Conservation (phyloP, 139 green algal genomes). For the Bryopsis sp. region DNA sequence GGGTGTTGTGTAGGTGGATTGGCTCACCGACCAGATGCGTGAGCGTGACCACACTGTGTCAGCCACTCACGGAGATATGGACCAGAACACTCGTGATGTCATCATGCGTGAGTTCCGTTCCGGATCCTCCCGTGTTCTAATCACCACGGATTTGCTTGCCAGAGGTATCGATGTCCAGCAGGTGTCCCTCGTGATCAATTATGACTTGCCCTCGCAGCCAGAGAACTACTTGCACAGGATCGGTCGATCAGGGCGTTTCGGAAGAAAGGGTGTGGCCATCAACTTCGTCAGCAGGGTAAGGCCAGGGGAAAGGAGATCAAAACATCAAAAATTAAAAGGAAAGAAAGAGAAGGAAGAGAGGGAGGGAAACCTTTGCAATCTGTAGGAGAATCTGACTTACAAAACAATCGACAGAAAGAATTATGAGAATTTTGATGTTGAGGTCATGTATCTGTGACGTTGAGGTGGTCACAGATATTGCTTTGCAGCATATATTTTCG, state of each 20-base stretch:
- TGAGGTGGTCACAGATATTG: too few relatives aligned
- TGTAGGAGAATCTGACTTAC: too few relatives aligned
- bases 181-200: constrained; percentile 99
- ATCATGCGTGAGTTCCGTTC: constrained; percentile 99
- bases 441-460: too few relatives aligned
- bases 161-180: constrained; percentile 99
- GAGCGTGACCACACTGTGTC: constrained; percentile 97
- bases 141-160: constrained; percentile 99
- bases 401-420: too few relatives aligned
- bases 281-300: constrained; percentile 89
- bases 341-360: neutral
- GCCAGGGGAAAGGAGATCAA: too few relatives aligned
- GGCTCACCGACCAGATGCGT: constrained; percentile 99
- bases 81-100: constrained; percentile 99
- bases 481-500: neutral
- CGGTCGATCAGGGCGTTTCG: constrained; percentile 85
- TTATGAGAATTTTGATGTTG: too few relatives aligned
- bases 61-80: constrained; percentile 99
- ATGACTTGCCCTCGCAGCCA: constrained; percentile 96
- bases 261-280: constrained; percentile 98
- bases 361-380: constrained; percentile 5
- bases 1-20: constrained; percentile 73
- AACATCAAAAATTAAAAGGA: neutral
- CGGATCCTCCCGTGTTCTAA: constrained; percentile 96
- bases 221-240: constrained; percentile 99